Evolutionary conservation across 2,329 filamentous ascomycete genomes (phyloP).

Genomic region (Trichoderma sp.): DNA sequence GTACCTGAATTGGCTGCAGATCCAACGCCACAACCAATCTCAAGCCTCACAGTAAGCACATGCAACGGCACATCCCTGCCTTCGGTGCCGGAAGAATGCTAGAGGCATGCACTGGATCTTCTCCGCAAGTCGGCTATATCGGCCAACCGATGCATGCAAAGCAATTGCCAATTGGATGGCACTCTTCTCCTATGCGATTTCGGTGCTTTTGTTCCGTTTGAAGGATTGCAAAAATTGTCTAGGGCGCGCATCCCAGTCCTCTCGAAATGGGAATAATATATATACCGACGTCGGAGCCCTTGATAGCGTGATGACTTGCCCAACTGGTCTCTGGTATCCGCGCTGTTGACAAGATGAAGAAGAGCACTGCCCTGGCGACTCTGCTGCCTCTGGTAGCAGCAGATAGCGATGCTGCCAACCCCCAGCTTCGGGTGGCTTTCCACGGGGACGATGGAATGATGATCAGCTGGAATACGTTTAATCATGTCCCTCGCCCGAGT

Average conservation of each 20-base stretch:
- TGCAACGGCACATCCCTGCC: conserved; percentile 15
- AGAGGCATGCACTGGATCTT: conserved; percentile 14
- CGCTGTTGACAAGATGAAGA: conserved; percentile 13
- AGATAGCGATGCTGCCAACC: conserved; percentile 13
- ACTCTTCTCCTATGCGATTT: neutral
- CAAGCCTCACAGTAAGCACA: conserved; percentile 1
- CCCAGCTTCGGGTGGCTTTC: conserved; percentile 19
- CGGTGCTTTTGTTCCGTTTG: neutral
- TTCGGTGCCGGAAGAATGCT: conserved; percentile 22
- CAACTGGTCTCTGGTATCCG: neutral
- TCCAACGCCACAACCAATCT: conserved; percentile 3
- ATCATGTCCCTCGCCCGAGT: conserved; percentile 8
- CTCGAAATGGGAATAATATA: neutral
- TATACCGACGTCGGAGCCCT: neutral
- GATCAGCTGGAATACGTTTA: conserved; percentile 25
- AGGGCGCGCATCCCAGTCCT: neutral
- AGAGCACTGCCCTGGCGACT: neutral
- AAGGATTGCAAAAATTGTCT: neutral
- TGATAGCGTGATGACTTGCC: neutral
- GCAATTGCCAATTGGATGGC: neutral
- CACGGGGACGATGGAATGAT: conserved; percentile 21
- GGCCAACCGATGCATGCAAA: neutral
- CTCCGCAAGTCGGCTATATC: neutral
- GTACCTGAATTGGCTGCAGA: conserved; percentile 20
- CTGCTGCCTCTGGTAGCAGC: conserved; percentile 10